A percentile compares a stretch with the other conserved stretches of the same genome.
phyloP scores from a whole-genome alignment of 208 protist species.

The Leishmania lainsoni region DNA sequence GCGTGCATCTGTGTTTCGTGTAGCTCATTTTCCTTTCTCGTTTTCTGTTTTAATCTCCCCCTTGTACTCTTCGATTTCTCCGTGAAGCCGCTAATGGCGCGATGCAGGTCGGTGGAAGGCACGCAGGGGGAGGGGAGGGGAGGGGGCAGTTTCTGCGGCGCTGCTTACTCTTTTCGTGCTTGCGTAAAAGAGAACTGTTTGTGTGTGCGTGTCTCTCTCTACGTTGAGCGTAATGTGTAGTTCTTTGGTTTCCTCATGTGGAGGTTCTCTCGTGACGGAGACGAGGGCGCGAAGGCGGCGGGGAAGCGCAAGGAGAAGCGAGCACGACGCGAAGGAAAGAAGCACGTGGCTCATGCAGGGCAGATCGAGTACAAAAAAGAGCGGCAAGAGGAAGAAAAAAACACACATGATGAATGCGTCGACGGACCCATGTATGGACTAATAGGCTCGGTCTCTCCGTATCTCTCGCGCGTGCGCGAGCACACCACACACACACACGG shows the following conservation, averaged over 20 bases:
- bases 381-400: neutral
- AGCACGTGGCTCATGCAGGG: neutral
- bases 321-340: neutral
- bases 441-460: neutral
- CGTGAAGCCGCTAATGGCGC: neutral
- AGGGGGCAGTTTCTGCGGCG: neutral
- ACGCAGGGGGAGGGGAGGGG: neutral
- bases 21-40: neutral
- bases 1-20: neutral
- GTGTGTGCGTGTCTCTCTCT: neutral
- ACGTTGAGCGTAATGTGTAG: neutral
- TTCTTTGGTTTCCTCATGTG: neutral
- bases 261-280: neutral
- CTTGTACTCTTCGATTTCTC: neutral
- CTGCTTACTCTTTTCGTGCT: neutral
- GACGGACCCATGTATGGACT: neutral
- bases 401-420: neutral
- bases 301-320: neutral
- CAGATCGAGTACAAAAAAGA: neutral
- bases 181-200: neutral
- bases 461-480: no score
- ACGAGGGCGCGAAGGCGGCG: neutral
- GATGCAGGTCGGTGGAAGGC: neutral
- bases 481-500: no score
- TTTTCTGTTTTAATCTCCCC: neutral